phyloP scores from a whole-genome alignment of 192 early-diverging fungal genomes.

The Backusella psychrophila region DNA sequence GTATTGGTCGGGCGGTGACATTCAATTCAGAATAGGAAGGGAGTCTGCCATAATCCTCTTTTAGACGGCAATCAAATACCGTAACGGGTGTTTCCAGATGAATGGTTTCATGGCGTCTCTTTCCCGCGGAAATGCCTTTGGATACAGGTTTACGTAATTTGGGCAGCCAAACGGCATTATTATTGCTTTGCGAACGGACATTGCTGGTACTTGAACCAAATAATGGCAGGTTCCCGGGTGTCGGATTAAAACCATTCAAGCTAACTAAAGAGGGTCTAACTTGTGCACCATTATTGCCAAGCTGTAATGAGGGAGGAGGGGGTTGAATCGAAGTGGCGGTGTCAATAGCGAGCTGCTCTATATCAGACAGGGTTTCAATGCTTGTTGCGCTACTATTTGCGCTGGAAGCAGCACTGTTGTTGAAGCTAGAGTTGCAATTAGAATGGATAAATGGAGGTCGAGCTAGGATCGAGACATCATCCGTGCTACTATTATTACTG shows the following conservation, averaged over 20 bases:
- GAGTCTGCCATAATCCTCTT: slow-evolving; percentile 28
- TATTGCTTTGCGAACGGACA: background rate
- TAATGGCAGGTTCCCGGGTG: background rate
- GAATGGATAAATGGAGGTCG: background rate
- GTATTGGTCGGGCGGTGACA: background rate
- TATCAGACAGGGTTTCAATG: background rate
- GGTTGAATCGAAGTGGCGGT: background rate
- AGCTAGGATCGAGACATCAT: background rate
- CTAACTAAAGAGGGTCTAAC: background rate
- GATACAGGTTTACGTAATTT: background rate
- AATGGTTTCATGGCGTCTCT: slow-evolving; percentile 3
- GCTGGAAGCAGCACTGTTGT: background rate
- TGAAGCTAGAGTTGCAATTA: background rate
- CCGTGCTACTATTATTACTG: background rate
- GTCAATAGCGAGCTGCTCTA: background rate
- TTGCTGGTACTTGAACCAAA: background rate
- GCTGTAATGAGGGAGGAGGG: background rate
- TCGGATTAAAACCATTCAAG: background rate
- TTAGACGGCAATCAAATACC: slow-evolving; percentile 31
- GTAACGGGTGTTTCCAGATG: slow-evolving; percentile 10
- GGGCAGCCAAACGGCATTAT: background rate
- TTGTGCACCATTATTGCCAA: background rate
- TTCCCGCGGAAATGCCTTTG: background rate
- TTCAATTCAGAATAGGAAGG: slow-evolving; percentile 30
- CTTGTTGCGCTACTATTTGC: background rate